A percentile compares a stretch with the other conserved stretches of the same genome.
phyloP scores from a whole-genome alignment of 208 protist species.

The Leishmania lainsoni region DNA sequence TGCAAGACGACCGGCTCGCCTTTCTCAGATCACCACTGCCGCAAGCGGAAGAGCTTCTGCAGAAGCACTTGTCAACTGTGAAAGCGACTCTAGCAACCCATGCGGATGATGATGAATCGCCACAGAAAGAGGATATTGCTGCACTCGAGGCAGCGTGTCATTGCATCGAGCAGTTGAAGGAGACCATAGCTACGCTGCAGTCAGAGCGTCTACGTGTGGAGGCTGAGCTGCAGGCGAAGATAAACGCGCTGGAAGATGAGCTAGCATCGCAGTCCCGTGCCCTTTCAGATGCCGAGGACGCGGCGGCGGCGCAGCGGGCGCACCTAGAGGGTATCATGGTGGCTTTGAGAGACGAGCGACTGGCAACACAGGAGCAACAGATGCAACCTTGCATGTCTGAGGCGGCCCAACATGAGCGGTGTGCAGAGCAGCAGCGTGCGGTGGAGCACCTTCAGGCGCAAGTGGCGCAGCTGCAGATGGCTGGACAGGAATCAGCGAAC shows the following conservation, averaged over 20 bases:
- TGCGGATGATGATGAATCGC: not conserved
- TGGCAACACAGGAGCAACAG: conserved; percentile 21
- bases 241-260: conserved; percentile 2
- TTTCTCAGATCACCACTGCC: not conserved
- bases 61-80: not conserved
- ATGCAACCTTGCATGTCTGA: conserved; percentile 7
- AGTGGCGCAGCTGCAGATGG: conserved; percentile 9
- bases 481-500: not conserved
- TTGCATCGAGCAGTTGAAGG: conserved; percentile 18
- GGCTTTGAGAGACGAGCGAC: conserved; percentile 33
- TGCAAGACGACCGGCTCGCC: not conserved
- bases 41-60: not conserved
- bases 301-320: not conserved
- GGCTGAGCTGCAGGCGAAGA: conserved; percentile 1
- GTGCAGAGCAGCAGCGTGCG: conserved; percentile 11
- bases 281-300: not conserved
- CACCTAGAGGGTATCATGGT: conserved; percentile 15
- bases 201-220: not conserved
- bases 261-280: conserved; percentile 1
- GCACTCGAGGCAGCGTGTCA: conserved; percentile 10
- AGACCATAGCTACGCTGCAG: conserved; percentile 10
- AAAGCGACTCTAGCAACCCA: not conserved
- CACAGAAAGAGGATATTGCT: not conserved
- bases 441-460: conserved; percentile 18
- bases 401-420: not conserved